Evolutionary conservation across 352 stramenopile species (phyloP).

Genomic region (Phytophthora ohioensis): DNA sequence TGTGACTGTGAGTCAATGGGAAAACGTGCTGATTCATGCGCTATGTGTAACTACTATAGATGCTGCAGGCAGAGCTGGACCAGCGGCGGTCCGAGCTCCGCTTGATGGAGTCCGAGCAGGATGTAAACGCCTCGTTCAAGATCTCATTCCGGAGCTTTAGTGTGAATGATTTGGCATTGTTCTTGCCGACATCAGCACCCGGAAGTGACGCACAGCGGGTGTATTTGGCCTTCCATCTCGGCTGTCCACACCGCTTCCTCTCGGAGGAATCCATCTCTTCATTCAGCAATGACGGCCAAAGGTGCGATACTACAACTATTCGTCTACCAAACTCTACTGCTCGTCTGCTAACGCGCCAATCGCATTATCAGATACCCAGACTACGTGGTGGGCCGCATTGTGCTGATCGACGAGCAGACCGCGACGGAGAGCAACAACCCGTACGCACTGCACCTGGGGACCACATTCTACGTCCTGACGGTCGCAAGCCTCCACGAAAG

Average conservation of each 20-base stretch:
- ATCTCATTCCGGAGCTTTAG: slow-evolving; percentile 89
- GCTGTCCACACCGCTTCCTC: slow-evolving; percentile 86
- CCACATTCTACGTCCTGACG: slow-evolving; percentile 89
- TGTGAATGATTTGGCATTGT: slow-evolving; percentile 85
- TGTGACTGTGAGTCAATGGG: not conserved
- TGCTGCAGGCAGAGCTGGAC: slow-evolving; percentile 64
- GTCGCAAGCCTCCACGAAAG: slow-evolving; percentile 86
- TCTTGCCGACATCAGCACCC: slow-evolving; percentile 84
- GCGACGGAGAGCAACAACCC: slow-evolving; percentile 84
- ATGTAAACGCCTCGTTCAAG: slow-evolving; percentile 76
- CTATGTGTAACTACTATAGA: slow-evolving; percentile 27
- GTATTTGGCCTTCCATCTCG: slow-evolving; percentile 89
- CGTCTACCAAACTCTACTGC: not conserved
- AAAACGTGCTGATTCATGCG: not conserved
- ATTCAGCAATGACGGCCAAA: slow-evolving; percentile 85
- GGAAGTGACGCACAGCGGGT: slow-evolving; percentile 79
- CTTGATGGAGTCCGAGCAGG: slow-evolving; percentile 67
- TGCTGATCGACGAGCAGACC: slow-evolving; percentile 89
- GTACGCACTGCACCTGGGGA: slow-evolving; percentile 77
- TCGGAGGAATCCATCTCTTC: slow-evolving; percentile 91
- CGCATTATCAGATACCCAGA: slow-evolving; percentile 76
- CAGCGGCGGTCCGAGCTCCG: slow-evolving; percentile 68
- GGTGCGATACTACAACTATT: slow-evolving; percentile 45
- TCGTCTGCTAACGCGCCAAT: slow-evolving; percentile 4
- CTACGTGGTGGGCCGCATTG: slow-evolving; percentile 88